Evolutionary conservation across 352 stramenopile genomes (phyloP).

Genomic region (Blastocystis sp.): DNA sequence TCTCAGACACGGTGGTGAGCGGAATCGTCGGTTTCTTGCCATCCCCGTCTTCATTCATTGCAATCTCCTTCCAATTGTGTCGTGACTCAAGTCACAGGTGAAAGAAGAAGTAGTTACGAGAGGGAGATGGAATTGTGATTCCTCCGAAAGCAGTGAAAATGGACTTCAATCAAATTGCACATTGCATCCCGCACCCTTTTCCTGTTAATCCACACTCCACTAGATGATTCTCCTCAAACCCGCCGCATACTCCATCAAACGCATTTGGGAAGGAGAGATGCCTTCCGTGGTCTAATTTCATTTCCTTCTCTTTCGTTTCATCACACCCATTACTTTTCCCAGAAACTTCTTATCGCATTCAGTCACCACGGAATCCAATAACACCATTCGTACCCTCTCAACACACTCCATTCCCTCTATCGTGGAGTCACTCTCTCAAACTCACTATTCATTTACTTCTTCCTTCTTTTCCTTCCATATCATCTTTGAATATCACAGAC

Average conservation of each 20-base stretch:
- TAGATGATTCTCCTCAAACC: too few relatives aligned
- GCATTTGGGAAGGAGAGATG: neutral
- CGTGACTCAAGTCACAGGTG: neutral
- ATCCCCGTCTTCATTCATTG: conserved; percentile 9
- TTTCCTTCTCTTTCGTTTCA: neutral
- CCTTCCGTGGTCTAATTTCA: neutral
- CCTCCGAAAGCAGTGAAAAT: neutral
- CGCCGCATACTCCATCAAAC: neutral
- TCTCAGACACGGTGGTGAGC: conserved; percentile 33
- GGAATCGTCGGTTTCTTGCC: conserved; percentile 30
- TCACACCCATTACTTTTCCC: neutral
- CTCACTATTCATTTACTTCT: conserved; percentile 7
- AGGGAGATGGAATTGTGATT: neutral
- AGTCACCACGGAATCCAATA: neutral
- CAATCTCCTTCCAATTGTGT: neutral
- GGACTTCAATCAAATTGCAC: too few relatives aligned
- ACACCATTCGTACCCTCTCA: neutral
- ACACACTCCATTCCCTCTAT: neutral
- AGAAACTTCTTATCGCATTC: neutral
- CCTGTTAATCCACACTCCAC: neutral
- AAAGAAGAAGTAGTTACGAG: neutral
- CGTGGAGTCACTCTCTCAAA: neutral
- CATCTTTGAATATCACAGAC: conserved; percentile 57
- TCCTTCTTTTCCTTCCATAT: conserved; percentile 35
- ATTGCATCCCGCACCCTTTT: too few relatives aligned